Conservation (phyloP, 768 basidiomycete species). For the Mycena polygramma region DNA sequence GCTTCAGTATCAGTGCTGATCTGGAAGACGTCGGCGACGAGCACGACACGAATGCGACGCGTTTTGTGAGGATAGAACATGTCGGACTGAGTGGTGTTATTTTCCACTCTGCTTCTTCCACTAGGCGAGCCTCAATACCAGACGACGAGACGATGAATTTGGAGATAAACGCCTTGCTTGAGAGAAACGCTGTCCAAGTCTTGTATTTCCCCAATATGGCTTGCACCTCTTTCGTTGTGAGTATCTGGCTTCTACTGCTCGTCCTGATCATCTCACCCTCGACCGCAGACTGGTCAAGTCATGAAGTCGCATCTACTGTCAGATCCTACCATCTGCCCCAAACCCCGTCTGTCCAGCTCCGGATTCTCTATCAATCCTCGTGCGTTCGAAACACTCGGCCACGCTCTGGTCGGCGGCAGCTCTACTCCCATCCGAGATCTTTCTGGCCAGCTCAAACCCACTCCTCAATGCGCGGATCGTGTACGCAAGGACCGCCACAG, state of each 20-base stretch:
- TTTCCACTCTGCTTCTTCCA: conserved; percentile 14
- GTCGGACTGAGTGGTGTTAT: conserved; percentile 17
- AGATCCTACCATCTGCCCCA: conserved; percentile 12
- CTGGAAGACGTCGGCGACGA: conserved; percentile 8
- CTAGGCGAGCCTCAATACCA: not conserved
- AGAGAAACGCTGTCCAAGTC: conserved; percentile 8
- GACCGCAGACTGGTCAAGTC: conserved; percentile 19
- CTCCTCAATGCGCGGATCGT: conserved; percentile 24
- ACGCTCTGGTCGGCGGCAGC: not conserved
- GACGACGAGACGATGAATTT: not conserved
- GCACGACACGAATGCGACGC: conserved; percentile 10
- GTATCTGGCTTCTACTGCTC: not conserved
- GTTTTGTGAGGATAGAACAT: conserved; percentile 13
- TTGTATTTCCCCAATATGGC: conserved; percentile 16
- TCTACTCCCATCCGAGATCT: conserved; percentile 14
- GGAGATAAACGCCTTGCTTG: conserved; percentile 7
- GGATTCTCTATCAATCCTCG: conserved; percentile 20
- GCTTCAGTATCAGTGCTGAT: conserved; percentile 13
- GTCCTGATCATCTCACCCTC: not conserved
- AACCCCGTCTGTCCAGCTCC: conserved; percentile 17
- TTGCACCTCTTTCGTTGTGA: conserved; percentile 25
- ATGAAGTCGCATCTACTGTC: conserved; percentile 27
- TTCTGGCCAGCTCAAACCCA: conserved; percentile 13
- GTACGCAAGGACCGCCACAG: conserved; percentile 14
- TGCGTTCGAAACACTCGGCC: conserved; percentile 17